Percentiles rank a stretch among this genome's conserved stretches.
These are phyloP conservation scores for Trifolium fragiferum DNA, from an alignment of 306 rosid species.

Conservation along the genomic window DNA sequence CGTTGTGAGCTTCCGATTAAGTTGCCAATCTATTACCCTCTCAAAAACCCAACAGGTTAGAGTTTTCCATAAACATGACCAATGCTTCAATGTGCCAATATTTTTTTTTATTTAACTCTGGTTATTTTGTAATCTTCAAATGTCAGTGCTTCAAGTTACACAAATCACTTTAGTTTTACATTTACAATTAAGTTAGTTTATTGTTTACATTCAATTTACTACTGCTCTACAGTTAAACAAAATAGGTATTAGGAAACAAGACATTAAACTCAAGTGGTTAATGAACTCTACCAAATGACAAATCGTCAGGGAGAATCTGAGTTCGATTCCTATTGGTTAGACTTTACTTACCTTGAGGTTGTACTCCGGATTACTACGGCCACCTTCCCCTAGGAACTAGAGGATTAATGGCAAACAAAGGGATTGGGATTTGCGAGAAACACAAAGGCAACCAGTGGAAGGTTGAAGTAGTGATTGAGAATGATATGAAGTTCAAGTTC, in stretches of 20 bases:
- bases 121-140: neutral
- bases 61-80: neutral
- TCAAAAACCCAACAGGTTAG: slow-evolving; percentile 61
- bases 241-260: neutral
- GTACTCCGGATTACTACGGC: too few species aligned
- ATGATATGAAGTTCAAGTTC: neutral
- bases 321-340: too few species aligned
- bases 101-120: neutral
- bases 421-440: too few species aligned
- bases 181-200: neutral
- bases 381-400: too few species aligned
- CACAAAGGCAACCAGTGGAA: too few species aligned
- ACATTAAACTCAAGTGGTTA: too few species aligned
- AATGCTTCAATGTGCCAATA: neutral
- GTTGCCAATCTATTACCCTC: slow-evolving; percentile 70
- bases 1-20: slow-evolving; percentile 74
- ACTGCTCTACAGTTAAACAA: neutral
- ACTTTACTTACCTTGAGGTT: too few species aligned
- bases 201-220: neutral
- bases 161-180: too few species aligned
- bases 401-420: too few species aligned
- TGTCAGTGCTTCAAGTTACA: neutral
- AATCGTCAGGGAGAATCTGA: too few species aligned
- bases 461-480: neutral
- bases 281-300: too few species aligned